These are phyloP conservation scores for Bathelium albidoporum DNA, from an alignment of 495 filamentous ascomycete species.

Conservation along the genomic window DNA sequence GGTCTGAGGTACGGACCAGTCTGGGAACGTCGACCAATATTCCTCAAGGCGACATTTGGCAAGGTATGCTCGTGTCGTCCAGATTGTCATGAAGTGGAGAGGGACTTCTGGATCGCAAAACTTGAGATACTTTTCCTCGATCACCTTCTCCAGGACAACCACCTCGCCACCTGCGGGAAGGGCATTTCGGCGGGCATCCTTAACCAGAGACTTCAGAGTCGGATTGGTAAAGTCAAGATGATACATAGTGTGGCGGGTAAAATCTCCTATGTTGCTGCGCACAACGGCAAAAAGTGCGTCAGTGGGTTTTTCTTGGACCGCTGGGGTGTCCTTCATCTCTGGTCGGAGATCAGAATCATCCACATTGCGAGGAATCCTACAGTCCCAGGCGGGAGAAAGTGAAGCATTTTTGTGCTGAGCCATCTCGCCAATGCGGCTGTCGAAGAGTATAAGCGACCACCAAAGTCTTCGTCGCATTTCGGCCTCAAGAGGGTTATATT, in stretches of 20 bases:
- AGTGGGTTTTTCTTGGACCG: conserved; percentile 28
- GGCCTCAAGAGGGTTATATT: conserved; percentile 36
- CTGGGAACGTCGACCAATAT: conserved; percentile 30
- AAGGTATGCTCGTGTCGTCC: conserved; percentile 35
- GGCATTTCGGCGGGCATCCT: conserved; percentile 13
- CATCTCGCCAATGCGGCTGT: conserved; percentile 42
- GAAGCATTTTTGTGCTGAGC: conserved; percentile 28
- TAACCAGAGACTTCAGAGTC: conserved; percentile 33
- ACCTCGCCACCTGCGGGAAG: conserved; percentile 27
- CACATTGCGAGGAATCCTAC: conserved; percentile 42
- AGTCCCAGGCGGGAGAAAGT: conserved; percentile 47
- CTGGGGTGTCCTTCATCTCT: conserved; percentile 39
- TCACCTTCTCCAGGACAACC: conserved; percentile 30
- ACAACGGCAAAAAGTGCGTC: conserved; percentile 44
- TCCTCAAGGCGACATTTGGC: conserved; percentile 40
- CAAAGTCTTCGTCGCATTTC: conserved; percentile 52
- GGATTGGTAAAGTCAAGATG: conserved; percentile 45
- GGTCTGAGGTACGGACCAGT: conserved; percentile 16
- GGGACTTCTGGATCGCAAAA: conserved; percentile 41
- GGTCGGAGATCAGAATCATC: conserved; percentile 45
- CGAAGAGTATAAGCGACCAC: conserved; percentile 46
- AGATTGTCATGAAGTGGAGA: conserved; percentile 46
- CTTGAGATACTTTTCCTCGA: conserved; percentile 41
- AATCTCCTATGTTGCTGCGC: conserved; percentile 41
- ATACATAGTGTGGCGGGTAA: conserved; percentile 36